Conservation (phyloP, 164 flowering plant genomes). For the Amborella trichopoda region DNA sequence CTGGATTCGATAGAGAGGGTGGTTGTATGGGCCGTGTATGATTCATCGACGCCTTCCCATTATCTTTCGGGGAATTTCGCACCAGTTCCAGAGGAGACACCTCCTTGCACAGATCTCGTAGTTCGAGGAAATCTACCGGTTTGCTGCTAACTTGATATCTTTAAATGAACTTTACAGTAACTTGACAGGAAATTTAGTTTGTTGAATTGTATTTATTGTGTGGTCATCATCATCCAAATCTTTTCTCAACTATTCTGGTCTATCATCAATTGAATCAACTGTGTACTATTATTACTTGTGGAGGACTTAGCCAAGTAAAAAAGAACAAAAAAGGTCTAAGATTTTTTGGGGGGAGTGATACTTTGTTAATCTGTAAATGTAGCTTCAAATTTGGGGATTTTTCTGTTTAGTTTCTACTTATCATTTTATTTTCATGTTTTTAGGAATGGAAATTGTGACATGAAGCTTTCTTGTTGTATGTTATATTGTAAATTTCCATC, state of each 20-base stretch:
- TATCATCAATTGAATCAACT: not conserved
- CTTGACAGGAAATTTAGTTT: not conserved
- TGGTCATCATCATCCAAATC: no score
- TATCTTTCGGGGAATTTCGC: slow-evolving; percentile 74
- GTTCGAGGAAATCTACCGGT: slow-evolving; percentile 69
- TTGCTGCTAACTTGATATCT: slow-evolving; percentile 1
- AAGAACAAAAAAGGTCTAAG: not conserved
- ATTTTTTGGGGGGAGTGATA: not conserved
- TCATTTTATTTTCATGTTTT: no score
- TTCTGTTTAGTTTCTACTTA: no score
- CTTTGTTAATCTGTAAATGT: not conserved
- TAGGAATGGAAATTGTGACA: no score
- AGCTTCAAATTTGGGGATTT: not conserved
- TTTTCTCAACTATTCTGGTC: not conserved
- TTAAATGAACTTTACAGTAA: not conserved
- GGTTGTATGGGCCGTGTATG: slow-evolving; percentile 52
- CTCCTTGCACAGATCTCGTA: slow-evolving; percentile 49
- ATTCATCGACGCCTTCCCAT: slow-evolving; percentile 47
- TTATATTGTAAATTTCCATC: no score
- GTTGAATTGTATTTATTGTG: not conserved
- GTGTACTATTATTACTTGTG: not conserved
- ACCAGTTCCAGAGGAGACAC: slow-evolving; percentile 61
- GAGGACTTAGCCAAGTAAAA: not conserved
- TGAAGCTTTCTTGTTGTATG: no score
- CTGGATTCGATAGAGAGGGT: slow-evolving; percentile 51